Evolutionary conservation across 371 early-diverging fungal species (phyloP).

Genomic region (Mucor indicus): DNA sequence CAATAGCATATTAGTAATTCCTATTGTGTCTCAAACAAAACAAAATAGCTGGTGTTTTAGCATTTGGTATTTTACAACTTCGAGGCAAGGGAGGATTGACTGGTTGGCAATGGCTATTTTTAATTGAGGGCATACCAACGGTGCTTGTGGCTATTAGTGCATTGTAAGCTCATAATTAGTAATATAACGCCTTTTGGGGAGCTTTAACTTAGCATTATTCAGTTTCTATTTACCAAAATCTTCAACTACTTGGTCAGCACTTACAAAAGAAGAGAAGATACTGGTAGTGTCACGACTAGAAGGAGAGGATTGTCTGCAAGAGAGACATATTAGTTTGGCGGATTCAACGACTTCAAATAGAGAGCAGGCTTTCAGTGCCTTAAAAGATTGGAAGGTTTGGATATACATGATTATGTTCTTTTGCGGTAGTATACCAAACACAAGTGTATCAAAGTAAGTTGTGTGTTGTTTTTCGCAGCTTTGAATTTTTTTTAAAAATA

Average conservation of each 20-base stretch:
- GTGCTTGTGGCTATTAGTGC: conserved; percentile 33
- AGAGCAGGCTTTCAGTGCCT: conserved; percentile 32
- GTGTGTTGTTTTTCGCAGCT: no score
- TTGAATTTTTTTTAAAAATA: no score
- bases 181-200: no score
- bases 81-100: conserved; percentile 34
- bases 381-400: conserved; percentile 48
- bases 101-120: conserved; percentile 51
- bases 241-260: conserved; percentile 30
- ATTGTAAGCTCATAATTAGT: no score
- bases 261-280: conserved; percentile 30
- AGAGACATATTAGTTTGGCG: conserved; percentile 24
- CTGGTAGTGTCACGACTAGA: conserved; percentile 28
- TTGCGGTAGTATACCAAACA: conserved; percentile 49
- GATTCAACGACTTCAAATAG: conserved; percentile 35
- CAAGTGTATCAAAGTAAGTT: conserved; percentile 46
- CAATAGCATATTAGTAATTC: no score
- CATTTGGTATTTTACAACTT: conserved; percentile 39
- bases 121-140: conserved; percentile 48
- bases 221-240: conserved; percentile 42
- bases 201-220: no score
- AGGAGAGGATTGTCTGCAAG: conserved; percentile 4
- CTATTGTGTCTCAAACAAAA: no score
- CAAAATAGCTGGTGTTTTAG: conserved; percentile 49
- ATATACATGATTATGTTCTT: conserved; percentile 52